A percentile compares a stretch with the other conserved stretches of the same genome.
Conservation (phyloP, 2,329 filamentous ascomycete genomes). For the Talaromyces funiculosus region DNA sequence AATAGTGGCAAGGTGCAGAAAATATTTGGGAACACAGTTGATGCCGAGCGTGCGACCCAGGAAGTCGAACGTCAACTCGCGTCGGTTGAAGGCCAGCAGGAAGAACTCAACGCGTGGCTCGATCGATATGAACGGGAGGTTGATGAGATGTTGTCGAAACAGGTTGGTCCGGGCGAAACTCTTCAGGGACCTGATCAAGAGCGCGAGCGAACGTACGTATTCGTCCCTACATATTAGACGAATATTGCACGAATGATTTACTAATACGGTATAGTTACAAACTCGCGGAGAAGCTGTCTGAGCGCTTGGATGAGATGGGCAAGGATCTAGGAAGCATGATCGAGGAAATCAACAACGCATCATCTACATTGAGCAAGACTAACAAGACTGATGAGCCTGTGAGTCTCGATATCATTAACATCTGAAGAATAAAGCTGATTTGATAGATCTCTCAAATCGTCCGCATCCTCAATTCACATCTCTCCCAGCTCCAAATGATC, state of each 20-base stretch:
- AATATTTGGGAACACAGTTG: conserved; percentile 83
- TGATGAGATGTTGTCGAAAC: conserved; percentile 76
- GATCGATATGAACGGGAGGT: conserved; percentile 90
- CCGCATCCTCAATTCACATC: conserved; percentile 85
- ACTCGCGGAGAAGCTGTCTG: conserved; percentile 85
- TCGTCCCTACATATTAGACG: too few species aligned
- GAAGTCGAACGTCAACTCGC: conserved; percentile 91
- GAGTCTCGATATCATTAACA: conserved; percentile 48
- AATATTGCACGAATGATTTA: neutral
- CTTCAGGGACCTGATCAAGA: conserved; percentile 89
- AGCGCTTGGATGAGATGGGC: conserved; percentile 87
- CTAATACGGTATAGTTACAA: conserved; percentile 56
- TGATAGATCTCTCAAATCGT: conserved; percentile 85
- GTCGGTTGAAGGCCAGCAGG: conserved; percentile 85
- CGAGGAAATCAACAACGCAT: conserved; percentile 92
- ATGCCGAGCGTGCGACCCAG: conserved; percentile 84
- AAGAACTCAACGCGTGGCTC: conserved; percentile 81
- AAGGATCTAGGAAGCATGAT: conserved; percentile 94
- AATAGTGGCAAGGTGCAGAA: conserved; percentile 95
- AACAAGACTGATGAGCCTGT: conserved; percentile 83
- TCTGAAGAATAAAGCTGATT: neutral
- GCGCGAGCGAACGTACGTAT: conserved; percentile 74
- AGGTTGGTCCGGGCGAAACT: conserved; percentile 68
- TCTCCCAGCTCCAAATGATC: conserved; percentile 88
- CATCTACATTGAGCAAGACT: conserved; percentile 81